A percentile compares a stretch with the other conserved stretches of the same genome.
Evolutionary conservation across 2,329 filamentous ascomycete genomes (phyloP).

Genomic region (Clarireedia paspali): DNA sequence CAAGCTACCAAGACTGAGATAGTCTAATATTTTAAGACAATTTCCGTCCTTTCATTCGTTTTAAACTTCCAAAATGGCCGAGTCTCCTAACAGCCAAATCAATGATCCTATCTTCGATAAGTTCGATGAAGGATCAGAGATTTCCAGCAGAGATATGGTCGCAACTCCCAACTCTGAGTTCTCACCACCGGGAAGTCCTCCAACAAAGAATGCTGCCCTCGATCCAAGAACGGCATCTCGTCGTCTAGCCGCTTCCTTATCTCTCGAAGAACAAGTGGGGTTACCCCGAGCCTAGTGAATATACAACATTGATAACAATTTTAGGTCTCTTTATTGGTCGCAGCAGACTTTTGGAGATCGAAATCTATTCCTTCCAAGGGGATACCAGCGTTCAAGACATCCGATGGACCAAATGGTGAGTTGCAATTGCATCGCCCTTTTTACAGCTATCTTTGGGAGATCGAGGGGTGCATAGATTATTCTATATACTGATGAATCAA

Average conservation of each 20-base stretch:
- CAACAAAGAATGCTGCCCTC: conserved; percentile 13
- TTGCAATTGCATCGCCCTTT: background rate
- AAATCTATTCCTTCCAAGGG: conserved; percentile 53
- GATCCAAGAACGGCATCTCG: conserved; percentile 20
- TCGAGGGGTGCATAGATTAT: background rate
- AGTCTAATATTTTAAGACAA: background rate
- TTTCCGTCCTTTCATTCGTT: background rate
- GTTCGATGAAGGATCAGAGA: conserved; percentile 19
- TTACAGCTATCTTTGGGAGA: background rate
- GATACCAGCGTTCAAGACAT: conserved; percentile 58
- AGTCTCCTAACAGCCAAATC: conserved; percentile 21
- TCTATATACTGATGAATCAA: background rate
- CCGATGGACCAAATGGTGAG: conserved; percentile 59
- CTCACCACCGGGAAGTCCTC: conserved; percentile 22
- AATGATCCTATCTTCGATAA: conserved; percentile 23
- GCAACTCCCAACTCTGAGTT: conserved; percentile 25
- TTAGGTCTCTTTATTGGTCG: conserved; percentile 51
- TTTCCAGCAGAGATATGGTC: conserved; percentile 19
- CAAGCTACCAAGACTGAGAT: background rate
- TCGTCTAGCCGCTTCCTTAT: conserved; percentile 23
- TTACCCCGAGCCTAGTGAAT: background rate
- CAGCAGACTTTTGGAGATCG: conserved; percentile 64
- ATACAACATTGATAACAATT: conserved; percentile 8
- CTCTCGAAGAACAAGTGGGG: conserved; percentile 28
- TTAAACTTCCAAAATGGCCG: conserved; percentile 10